A percentile compares a stretch with the other conserved stretches of the same genome.
These are phyloP conservation scores for Apiospora marii DNA, from an alignment of 2,329 filamentous ascomycete genomes.

Conservation along the genomic window DNA sequence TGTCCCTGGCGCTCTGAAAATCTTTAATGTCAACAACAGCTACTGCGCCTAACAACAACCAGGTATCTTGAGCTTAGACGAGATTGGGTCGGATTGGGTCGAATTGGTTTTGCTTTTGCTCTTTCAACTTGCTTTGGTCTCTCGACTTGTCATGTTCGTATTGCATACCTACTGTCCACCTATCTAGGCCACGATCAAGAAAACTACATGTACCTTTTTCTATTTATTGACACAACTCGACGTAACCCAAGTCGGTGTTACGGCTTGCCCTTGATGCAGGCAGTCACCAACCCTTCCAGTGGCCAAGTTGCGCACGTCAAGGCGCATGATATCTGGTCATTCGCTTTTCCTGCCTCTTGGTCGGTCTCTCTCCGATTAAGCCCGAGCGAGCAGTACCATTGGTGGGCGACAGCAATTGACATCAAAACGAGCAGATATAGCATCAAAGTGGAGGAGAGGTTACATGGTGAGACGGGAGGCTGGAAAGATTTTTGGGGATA, in stretches of 20 bases:
- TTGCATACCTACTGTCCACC: not conserved
- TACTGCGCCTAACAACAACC: not conserved
- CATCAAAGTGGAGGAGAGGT: conserved; percentile 7
- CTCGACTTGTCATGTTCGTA: not conserved
- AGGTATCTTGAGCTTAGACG: not conserved
- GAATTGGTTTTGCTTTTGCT: not conserved
- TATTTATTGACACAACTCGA: not conserved
- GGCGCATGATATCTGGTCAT: conserved; percentile 11
- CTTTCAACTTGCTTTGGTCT: not conserved
- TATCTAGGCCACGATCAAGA: not conserved
- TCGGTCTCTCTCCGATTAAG: not conserved
- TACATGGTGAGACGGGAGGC: conserved; percentile 21
- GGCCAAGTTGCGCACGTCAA: conserved; percentile 10
- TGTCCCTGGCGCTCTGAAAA: not conserved
- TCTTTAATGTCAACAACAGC: not conserved
- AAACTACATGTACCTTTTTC: not conserved
- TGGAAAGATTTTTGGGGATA: conserved; percentile 6
- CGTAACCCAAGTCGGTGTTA: not conserved
- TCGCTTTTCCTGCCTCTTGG: not conserved
- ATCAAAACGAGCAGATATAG: not conserved
- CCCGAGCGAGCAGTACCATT: not conserved
- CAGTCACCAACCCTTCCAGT: not conserved
- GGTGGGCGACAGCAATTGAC: not conserved
- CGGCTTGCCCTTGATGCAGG: not conserved
- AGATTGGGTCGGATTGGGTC: conserved; percentile 1